Evolutionary conservation across 768 basidiomycete species (phyloP), one percentile per base, ranked within the genome.

Genomic region (Mycena albidolilacea): DNA sequence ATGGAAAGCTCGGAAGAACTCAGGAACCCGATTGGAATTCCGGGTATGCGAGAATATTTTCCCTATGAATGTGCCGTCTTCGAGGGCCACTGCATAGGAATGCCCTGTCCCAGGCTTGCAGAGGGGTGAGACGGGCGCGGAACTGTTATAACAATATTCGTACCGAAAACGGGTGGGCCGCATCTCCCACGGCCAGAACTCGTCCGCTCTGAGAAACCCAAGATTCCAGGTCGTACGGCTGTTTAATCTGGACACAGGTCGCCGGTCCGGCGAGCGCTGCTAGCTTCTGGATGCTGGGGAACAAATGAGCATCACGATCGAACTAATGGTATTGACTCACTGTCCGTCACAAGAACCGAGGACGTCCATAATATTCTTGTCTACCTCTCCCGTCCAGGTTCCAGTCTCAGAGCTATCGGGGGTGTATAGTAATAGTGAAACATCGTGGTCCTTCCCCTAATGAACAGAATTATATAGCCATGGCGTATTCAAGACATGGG

Each of bases 161-260:
- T 35, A 74, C 72, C 14, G 73, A 60, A 30, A 67, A 70, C n/a
- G 73, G 73, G 63, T 74, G 72, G 0, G 72, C 72, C 7, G 72
- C 72, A 7, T 73, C 72, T 17, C 72, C 72, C 5, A 73, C 21
- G 10, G 60, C 68, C 1, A 70, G 8, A 5, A 73, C 67, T 38
- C 23, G 55, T 5, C 72, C 72, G 52, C 72, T 73, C n/a, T 61
- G 37, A 10, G 67, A 69, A n/a, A 73, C 72, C 72, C 72, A 73
- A 0, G 68, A 73, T 35, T 73, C 61, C 5, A 73, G 58, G 3
- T 63, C 19, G 35, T 55, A 50, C 17, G 46, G 68, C 1, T 69
- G 30, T 21, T 73, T 30, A 1, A 68, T 58, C 43, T 64, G 72
- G 6, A 73, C 30, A 35, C 67, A 68, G 21, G 37, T 59, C 5